Percentiles rank a stretch among this genome's conserved stretches.
Evolutionary conservation across 345 rosid genomes (phyloP).

Genomic region (Eucalyptus tenuipes): DNA sequence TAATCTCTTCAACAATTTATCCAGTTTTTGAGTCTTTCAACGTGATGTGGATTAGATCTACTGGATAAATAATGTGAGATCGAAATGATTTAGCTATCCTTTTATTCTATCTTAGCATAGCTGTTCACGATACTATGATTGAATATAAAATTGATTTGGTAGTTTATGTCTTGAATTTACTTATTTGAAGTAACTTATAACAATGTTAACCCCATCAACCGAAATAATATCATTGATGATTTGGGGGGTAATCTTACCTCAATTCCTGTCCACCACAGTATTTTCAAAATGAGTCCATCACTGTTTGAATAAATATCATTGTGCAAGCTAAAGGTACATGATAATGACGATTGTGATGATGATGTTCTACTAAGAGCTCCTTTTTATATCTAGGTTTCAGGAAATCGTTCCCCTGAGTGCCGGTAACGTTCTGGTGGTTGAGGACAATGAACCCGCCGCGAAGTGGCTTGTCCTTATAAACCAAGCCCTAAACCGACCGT

Average conservation of each 20-base stretch:
- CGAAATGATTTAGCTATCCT: background rate
- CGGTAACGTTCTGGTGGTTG: conserved; percentile 83
- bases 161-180: background rate
- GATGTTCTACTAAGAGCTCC: background rate
- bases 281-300: background rate
- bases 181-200: background rate
- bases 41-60: background rate
- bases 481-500: conserved; percentile 68
- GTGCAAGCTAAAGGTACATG: background rate
- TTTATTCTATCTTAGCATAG: background rate
- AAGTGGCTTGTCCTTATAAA: conserved; percentile 83
- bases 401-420: conserved; percentile 94
- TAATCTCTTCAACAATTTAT: background rate
- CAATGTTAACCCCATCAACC: background rate
- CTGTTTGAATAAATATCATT: background rate
- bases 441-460: conserved; percentile 95
- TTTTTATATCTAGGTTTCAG: conserved; percentile 56
- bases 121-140: background rate
- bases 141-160: background rate
- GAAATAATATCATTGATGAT: background rate
- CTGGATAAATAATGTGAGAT: background rate
- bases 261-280: background rate
- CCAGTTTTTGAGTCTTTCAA: background rate
- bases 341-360: background rate
- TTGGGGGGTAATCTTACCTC: background rate